Evolutionary conservation across 139 green algal genomes (phyloP).

Genomic region (Haematococcus lacustris): DNA sequence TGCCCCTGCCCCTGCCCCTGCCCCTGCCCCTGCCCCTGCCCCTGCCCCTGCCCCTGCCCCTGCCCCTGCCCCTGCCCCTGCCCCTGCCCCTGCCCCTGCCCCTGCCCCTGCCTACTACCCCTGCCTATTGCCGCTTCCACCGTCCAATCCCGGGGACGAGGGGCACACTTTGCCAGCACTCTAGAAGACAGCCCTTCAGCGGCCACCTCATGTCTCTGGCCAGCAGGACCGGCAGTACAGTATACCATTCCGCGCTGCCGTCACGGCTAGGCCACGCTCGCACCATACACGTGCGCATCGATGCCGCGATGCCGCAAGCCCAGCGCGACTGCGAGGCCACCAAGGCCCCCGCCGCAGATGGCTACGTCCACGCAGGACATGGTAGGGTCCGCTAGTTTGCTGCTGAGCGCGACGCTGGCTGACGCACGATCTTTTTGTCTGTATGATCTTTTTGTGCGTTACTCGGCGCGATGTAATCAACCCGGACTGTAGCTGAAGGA

Average conservation of each 20-base stretch:
- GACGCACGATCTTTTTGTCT: no score
- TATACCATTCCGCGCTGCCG: not conserved
- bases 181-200: not conserved
- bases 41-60: no score
- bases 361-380: not conserved
- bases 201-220: not conserved
- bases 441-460: no score
- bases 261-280: not conserved
- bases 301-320: slow-evolving; percentile 11
- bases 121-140: not conserved
- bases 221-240: not conserved
- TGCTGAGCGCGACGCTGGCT: not conserved
- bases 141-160: not conserved
- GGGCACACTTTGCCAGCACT: not conserved
- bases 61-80: no score
- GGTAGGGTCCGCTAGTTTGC: not conserved
- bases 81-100: no score
- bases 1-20: no score
- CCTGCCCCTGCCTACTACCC: not conserved
- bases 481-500: no score
- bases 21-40: no score
- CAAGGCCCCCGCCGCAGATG: slow-evolving; percentile 36
- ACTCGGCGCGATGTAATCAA: no score
- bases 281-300: slow-evolving; percentile 16
- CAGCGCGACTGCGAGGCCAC: slow-evolving; percentile 33